phyloP scores from a whole-genome alignment of 2,329 filamentous ascomycete genomes.

The Monilinia aucupariae region DNA sequence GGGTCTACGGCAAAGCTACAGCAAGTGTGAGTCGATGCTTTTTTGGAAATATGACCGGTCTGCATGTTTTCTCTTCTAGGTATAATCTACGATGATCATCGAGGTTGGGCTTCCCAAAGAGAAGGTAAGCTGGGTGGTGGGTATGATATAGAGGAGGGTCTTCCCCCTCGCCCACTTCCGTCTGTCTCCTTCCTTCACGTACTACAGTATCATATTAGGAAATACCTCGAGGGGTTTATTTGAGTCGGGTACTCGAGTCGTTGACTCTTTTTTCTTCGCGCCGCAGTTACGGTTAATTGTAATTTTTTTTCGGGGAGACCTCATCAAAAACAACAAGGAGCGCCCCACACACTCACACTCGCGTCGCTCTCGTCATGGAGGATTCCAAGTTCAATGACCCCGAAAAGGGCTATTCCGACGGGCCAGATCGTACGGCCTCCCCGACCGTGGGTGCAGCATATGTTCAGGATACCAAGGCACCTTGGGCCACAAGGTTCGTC shows the following conservation, averaged over 20 bases:
- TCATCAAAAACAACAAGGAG: background rate
- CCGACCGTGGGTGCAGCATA: background rate
- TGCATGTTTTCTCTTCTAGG: slow-evolving; percentile 1
- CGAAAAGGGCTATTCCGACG: slow-evolving; percentile 1
- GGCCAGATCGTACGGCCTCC: background rate
- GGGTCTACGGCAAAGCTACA: background rate
- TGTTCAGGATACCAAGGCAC: slow-evolving; percentile 13
- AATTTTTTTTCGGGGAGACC: background rate
- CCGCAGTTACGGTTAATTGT: background rate
- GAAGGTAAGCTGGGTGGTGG: background rate
- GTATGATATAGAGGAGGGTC: background rate
- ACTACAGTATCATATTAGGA: background rate
- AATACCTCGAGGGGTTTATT: background rate
- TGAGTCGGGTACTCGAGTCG: slow-evolving; percentile 1
- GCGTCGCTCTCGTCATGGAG: background rate
- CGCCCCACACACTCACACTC: background rate
- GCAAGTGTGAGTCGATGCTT: background rate
- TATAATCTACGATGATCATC: slow-evolving; percentile 3
- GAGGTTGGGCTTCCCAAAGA: background rate
- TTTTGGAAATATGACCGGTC: background rate
- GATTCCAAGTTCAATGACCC: slow-evolving; percentile 2
- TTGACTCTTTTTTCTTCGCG: background rate
- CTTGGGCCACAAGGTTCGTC: slow-evolving; percentile 27
- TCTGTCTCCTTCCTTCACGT: background rate
- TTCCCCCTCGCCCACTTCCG: background rate